These are phyloP conservation scores for Naganishia liquefaciens DNA, from an alignment of 1,284 basidiomycete species.

Conservation along the genomic window DNA sequence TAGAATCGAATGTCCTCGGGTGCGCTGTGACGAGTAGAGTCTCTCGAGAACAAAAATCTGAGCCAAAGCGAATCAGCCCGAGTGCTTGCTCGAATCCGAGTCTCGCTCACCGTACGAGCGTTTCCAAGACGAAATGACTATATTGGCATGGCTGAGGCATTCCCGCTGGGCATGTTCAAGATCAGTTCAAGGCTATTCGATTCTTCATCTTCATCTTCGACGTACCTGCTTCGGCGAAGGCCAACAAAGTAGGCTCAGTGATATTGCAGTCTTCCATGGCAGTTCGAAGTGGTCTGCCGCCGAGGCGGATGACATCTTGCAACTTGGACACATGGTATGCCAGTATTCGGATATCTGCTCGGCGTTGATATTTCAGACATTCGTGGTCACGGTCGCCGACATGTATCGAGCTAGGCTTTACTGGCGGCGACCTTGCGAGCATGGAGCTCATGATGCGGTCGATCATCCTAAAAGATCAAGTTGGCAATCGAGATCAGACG, in stretches of 20 bases:
- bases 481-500: background rate
- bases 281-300: constrained; percentile 8
- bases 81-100: background rate
- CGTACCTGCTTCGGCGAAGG: constrained; percentile 9
- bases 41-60: constrained; percentile 17
- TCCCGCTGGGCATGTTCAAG: background rate
- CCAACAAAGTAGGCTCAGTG: constrained; percentile 1
- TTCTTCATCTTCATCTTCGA: background rate
- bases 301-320: constrained; percentile 17
- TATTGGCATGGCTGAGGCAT: constrained; percentile 28
- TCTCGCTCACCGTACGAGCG: constrained; percentile 14
- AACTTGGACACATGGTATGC: constrained; percentile 24
- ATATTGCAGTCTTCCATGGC: constrained; percentile 18
- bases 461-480: constrained; percentile 12
- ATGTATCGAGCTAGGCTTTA: constrained; percentile 6
- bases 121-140: constrained; percentile 20
- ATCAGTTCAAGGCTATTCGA: too few relatives aligned
- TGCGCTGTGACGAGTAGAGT: background rate
- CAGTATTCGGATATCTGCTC: constrained; percentile 13
- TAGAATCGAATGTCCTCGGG: constrained; percentile 8
- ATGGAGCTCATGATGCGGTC: constrained; percentile 19
- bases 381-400: constrained; percentile 4
- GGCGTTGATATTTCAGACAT: constrained; percentile 12
- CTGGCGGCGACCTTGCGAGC: constrained; percentile 8
- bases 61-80: background rate